phyloP scores from a whole-genome alignment of 768 basidiomycete species.

The Termitomyces sp. region DNA sequence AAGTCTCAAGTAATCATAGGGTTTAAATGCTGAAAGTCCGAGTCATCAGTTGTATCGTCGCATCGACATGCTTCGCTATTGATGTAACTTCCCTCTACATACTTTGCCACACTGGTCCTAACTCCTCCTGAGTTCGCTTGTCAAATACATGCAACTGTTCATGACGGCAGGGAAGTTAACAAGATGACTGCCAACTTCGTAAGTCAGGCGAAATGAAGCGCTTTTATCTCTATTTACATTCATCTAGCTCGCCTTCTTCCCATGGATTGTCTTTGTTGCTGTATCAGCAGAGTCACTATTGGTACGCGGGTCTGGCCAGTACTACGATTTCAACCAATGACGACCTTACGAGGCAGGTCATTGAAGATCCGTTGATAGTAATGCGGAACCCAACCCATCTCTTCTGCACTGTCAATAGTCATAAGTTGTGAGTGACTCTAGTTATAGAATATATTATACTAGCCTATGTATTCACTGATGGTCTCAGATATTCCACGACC shows the following conservation, averaged over 20 bases:
- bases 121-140: background rate
- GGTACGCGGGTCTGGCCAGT: background rate
- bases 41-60: slow-evolving; percentile 4
- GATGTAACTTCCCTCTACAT: background rate
- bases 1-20: background rate
- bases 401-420: slow-evolving; percentile 1
- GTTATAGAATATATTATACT: background rate
- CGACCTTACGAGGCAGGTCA: background rate
- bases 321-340: background rate
- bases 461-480: background rate
- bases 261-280: background rate
- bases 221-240: background rate
- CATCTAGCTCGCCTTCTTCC: slow-evolving; percentile 2
- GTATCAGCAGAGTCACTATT: background rate
- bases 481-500: background rate
- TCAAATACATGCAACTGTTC: background rate
- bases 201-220: background rate
- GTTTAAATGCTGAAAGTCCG: background rate
- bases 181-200: background rate
- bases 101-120: background rate
- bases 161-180: background rate
- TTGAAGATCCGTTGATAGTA: background rate
- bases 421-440: background rate
- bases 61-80: slow-evolving; percentile 7
- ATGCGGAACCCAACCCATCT: background rate